Conservation (phyloP, 352 stramenopile species). For the Phytophthora idaei region DNA sequence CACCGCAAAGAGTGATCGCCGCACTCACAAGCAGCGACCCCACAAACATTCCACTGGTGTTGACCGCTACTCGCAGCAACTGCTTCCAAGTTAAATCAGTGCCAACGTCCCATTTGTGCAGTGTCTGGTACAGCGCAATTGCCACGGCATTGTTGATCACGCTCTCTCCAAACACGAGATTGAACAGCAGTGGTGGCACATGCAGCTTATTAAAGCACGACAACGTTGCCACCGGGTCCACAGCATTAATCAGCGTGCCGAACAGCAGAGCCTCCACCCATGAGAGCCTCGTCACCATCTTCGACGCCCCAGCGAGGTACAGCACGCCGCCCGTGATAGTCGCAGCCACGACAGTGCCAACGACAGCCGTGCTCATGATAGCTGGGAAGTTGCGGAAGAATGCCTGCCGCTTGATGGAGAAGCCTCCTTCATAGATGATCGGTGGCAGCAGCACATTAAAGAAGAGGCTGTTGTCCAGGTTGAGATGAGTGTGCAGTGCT, state of each 20-base stretch:
- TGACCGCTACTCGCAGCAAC: constrained; percentile 62
- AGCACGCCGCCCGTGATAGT: constrained; percentile 76
- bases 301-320: constrained; percentile 64
- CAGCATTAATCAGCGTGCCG: constrained; percentile 92
- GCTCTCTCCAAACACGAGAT: constrained; percentile 95
- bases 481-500: constrained; percentile 72
- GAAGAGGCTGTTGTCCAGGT: constrained; percentile 87
- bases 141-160: constrained; percentile 95
- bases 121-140: constrained; percentile 94
- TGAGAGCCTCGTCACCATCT: constrained; percentile 73
- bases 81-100: constrained; percentile 70
- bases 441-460: constrained; percentile 85
- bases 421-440: constrained; percentile 90
- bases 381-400: constrained; percentile 89
- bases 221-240: constrained; percentile 95
- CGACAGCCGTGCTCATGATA: constrained; percentile 84
- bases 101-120: constrained; percentile 87
- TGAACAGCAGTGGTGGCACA: constrained; percentile 91
- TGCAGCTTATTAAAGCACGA: constrained; percentile 92
- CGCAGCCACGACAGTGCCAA: constrained; percentile 80
- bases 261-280: constrained; percentile 93
- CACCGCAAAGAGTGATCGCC: constrained; percentile 70
- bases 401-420: constrained; percentile 86
- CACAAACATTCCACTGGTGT: constrained; percentile 78
- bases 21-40: constrained; percentile 77